Evolutionary conservation across 768 basidiomycete genomes (phyloP).

Genomic region (Kwoniella dendrophila): DNA sequence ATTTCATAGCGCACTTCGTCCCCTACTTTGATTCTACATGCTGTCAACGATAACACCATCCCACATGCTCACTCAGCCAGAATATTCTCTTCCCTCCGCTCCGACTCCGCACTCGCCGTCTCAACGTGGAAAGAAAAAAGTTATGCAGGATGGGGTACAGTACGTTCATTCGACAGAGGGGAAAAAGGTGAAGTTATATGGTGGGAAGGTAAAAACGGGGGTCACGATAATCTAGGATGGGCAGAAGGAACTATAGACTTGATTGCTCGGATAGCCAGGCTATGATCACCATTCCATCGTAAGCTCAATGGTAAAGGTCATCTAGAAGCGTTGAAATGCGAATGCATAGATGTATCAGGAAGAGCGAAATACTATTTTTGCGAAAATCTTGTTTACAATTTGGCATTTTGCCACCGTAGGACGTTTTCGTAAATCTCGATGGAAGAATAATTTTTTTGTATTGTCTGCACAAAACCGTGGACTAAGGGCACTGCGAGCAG

Average conservation of each 20-base stretch:
- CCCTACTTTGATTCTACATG: constrained; percentile 73
- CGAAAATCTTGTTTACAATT: too few species aligned
- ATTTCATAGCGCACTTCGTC: constrained; percentile 69
- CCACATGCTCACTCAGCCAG: constrained; percentile 68
- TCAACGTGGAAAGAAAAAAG: constrained; percentile 3
- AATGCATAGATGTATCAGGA: too few species aligned
- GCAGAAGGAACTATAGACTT: constrained; percentile 50
- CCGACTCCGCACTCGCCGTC: not conserved
- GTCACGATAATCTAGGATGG: constrained; percentile 48
- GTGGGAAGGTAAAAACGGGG: constrained; percentile 48
- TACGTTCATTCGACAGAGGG: constrained; percentile 20
- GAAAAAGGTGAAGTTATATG: constrained; percentile 37
- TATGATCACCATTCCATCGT: too few species aligned
- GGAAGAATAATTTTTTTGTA: too few species aligned
- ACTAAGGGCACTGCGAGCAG: not conserved
- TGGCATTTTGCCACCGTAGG: too few species aligned
- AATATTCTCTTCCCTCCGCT: constrained; percentile 66
- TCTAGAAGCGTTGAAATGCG: not conserved
- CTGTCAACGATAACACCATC: constrained; percentile 74
- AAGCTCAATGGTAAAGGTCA: too few species aligned
- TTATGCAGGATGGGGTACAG: constrained; percentile 41
- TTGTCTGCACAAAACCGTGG: too few species aligned
- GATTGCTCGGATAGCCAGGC: constrained; percentile 32
- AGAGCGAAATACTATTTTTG: too few species aligned
- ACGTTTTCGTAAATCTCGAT: too few species aligned